Evolutionary conservation across 495 filamentous ascomycete genomes (phyloP), one percentile per base, ranked within the genome.

Genomic region (Penicillium tannophilum): DNA sequence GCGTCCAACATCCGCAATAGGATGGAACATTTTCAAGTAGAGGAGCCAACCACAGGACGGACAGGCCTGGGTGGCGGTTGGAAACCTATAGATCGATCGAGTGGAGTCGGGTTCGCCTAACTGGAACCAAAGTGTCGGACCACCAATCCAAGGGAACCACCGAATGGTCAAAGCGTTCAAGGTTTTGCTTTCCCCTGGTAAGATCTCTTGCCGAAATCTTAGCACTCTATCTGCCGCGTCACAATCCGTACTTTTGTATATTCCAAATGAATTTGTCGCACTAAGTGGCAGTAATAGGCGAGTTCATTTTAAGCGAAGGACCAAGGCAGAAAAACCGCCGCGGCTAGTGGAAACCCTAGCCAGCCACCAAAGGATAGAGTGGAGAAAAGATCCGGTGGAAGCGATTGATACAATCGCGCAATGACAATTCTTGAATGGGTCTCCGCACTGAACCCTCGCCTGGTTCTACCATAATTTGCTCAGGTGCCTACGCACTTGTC

Each of bases 51-150:
- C 46, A 49, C 6, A 31, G 26, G 16, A 49, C 19, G 3, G 6
- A 17, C 9, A 17, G 46, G 7, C 10, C 1, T 19, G 46, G 46
- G 46, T 49, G 46, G 46, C 46, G 46, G 26, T 31, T 49, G 26
- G 23, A 16, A 30, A n/a, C 46, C 46, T 49, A 49, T 49, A 49
- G 46, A 49, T 49, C 46, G 23, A 17, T 30, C 24, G 9, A 49
- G 46, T 49, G 46, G 46, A 49, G 4, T 12, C 46, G 46, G 46
- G 31, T 16, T 12, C 23, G 26, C 46, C 46, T 24, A 49, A 12
- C 10, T 9, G 4, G 26, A 49, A 9, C 24, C 46, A 49, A 7
- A 49, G 24, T n/a, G 9, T 9, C 9, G 23, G 26, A 3, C 12
- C 20, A 23, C n/a, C 0, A 47, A 4, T 26, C 44, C 9, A 16